A percentile compares a stretch with the other conserved stretches of the same genome.
Evolutionary conservation across 225 moss, liverwort and hornwort genomes (phyloP).

Genomic region (Thuidium tamariscinum): DNA sequence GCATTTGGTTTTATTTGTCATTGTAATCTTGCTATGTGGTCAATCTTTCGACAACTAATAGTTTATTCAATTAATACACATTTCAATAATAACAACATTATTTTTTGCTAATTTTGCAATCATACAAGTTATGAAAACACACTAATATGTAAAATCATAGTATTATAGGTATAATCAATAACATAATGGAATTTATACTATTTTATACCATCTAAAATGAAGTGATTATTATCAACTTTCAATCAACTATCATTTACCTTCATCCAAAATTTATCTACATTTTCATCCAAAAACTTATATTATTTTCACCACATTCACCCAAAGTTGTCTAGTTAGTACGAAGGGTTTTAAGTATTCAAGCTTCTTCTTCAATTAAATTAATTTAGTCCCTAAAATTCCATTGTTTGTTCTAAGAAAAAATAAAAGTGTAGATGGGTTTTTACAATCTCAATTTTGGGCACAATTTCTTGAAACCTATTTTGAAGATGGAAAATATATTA

Average conservation of each 20-base stretch:
- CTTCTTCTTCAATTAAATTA: not conserved
- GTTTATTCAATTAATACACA: not conserved
- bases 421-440: not conserved
- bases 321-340: not conserved
- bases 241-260: not conserved
- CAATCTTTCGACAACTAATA: not conserved
- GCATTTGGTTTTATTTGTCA: too few species aligned
- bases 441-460: accelerated
- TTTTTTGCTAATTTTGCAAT: not conserved
- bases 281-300: not conserved
- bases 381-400: not conserved
- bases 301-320: not conserved
- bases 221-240: not conserved
- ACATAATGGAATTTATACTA: not conserved
- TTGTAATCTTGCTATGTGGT: not conserved
- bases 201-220: too few species aligned
- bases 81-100: not conserved
- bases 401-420: accelerated
- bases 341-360: not conserved
- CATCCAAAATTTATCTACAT: not conserved
- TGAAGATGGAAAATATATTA: not conserved
- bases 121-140: not conserved
- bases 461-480: not conserved
- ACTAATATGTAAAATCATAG: not conserved
- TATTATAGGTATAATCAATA: not conserved